These are phyloP conservation scores for Apiotrichum akiyoshidainum DNA, from an alignment of 1,284 basidiomycete species.

Conservation along the genomic window DNA sequence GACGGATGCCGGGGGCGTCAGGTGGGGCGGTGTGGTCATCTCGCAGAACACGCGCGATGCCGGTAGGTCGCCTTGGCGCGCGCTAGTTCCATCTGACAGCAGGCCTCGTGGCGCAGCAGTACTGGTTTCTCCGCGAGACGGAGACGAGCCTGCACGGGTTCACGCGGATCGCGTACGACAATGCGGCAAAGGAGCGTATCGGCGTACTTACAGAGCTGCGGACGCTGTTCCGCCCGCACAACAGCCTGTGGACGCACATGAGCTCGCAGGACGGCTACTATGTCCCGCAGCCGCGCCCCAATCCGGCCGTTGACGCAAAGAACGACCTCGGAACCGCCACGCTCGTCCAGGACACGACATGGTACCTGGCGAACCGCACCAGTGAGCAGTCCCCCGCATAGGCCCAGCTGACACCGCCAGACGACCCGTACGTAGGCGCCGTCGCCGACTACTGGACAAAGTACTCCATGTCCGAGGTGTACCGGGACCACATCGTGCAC, in stretches of 20 bases:
- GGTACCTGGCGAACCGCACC: conserved; percentile 28
- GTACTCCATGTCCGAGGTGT: conserved; percentile 30
- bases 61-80: conserved; percentile 5
- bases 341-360: conserved; percentile 41
- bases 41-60: conserved; percentile 7
- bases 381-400: neutral
- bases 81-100: neutral
- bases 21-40: conserved; percentile 16
- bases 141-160: conserved; percentile 37
- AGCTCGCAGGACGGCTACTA: conserved; percentile 26
- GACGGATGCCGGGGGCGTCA: conserved; percentile 12
- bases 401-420: neutral
- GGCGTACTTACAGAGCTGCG: conserved; percentile 30
- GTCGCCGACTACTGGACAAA: conserved; percentile 41
- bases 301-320: conserved; percentile 21
- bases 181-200: conserved; percentile 18
- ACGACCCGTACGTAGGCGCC: conserved; percentile 25
- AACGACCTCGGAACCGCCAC: conserved; percentile 13
- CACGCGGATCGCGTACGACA: conserved; percentile 27
- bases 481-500: conserved; percentile 30
- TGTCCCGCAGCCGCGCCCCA: conserved; percentile 25
- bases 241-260: conserved; percentile 30
- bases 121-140: conserved; percentile 38
- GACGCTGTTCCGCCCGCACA: conserved; percentile 25
- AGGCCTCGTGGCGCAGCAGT: conserved; percentile 35